These are phyloP conservation scores for Tillandsia fasciculata DNA, from an alignment of 176 grass and related monocot species.

Conservation along the genomic window DNA sequence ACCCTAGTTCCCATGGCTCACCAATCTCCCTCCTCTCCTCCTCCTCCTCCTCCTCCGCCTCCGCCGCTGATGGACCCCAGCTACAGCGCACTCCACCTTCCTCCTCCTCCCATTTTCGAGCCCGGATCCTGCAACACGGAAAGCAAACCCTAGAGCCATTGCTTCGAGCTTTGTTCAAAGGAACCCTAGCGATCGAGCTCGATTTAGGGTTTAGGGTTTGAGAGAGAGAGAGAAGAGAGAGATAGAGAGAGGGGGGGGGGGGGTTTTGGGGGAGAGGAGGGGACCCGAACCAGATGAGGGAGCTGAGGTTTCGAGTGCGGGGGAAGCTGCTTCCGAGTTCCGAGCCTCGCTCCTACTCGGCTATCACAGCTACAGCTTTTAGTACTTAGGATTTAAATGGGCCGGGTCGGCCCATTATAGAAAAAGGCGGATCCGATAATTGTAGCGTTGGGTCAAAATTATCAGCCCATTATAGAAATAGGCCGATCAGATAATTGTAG, in stretches of 20 bases:
- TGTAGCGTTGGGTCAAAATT: too few species aligned
- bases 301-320: not conserved
- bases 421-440: too few species aligned
- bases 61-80: not conserved
- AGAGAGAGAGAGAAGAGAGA: not conserved
- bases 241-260: not conserved
- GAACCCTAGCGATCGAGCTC: not conserved
- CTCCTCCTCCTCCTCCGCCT: not conserved
- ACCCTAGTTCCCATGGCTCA: constrained; percentile 10
- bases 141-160: constrained; percentile 6
- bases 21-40: not conserved
- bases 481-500: too few species aligned
- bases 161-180: not conserved
- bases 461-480: too few species aligned
- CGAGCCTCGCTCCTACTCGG: not conserved
- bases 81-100: not conserved
- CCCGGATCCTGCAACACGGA: not conserved
- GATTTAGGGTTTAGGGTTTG: too few species aligned
- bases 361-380: too few species aligned
- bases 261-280: not conserved
- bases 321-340: not conserved
- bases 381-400: too few species aligned
- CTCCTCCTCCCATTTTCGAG: not conserved
- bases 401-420: too few species aligned
- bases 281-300: constrained; percentile 3